These are phyloP conservation scores for Trametes pubescens DNA, from an alignment of 1,284 basidiomycete genomes.

Conservation along the genomic window DNA sequence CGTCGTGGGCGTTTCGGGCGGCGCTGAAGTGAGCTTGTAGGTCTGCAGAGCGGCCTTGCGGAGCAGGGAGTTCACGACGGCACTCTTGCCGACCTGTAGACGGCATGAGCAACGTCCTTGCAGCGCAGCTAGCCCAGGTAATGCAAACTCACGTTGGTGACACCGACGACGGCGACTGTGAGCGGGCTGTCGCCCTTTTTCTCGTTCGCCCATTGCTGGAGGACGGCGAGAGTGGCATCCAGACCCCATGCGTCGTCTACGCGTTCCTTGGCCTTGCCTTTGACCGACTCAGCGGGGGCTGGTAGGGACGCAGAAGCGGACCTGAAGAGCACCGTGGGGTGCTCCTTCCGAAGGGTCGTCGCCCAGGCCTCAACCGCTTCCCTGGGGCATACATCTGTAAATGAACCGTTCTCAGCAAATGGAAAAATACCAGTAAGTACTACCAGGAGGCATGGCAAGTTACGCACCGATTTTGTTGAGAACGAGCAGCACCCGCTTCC, in stretches of 20 bases:
- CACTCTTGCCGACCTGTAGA: conserved; percentile 79
- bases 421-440: not conserved
- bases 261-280: conserved; percentile 45
- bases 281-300: conserved; percentile 41
- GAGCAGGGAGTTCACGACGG: conserved; percentile 81
- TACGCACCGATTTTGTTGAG: conserved; percentile 88
- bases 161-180: conserved; percentile 76
- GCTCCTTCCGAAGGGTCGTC: conserved; percentile 67
- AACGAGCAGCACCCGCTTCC: conserved; percentile 70
- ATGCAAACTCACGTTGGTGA: conserved; percentile 69
- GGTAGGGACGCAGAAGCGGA: conserved; percentile 76
- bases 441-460: not conserved
- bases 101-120: conserved; percentile 16
- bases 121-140: not conserved
- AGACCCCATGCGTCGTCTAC: conserved; percentile 67
- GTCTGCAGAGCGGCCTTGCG: conserved; percentile 60
- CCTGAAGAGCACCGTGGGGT: conserved; percentile 85
- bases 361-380: conserved; percentile 86
- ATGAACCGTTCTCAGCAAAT: not conserved
- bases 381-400: conserved; percentile 82
- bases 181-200: conserved; percentile 58
- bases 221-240: conserved; percentile 54
- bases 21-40: conserved; percentile 65
- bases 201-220: conserved; percentile 55
- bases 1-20: conserved; percentile 70